Evolutionary conservation across 1,139 yeast genomes (phyloP).

Genomic region (Hansenula sp.): DNA sequence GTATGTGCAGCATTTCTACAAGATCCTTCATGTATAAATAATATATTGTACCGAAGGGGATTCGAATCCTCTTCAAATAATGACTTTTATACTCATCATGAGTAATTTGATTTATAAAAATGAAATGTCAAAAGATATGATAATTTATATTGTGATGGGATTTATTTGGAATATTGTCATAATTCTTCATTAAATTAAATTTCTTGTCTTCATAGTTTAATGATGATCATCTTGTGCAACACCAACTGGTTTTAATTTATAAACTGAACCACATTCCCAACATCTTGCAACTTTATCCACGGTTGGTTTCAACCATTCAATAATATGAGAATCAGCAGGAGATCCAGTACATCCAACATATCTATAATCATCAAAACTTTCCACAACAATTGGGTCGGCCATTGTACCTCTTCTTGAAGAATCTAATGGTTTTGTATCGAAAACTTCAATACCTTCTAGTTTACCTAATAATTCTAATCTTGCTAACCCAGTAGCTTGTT

Average conservation of each 20-base stretch:
- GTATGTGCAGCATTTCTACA: too few relatives aligned
- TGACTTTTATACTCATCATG: too few relatives aligned
- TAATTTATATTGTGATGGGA: too few relatives aligned
- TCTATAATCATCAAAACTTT: conserved; percentile 90
- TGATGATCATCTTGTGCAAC: conserved; percentile 64
- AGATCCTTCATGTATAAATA: too few relatives aligned
- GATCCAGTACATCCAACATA: conserved; percentile 98
- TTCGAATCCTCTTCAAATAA: too few relatives aligned
- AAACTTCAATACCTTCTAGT: conserved; percentile 92
- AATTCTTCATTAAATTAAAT: not conserved
- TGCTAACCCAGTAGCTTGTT: conserved; percentile 98
- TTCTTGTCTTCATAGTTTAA: conserved; percentile 8
- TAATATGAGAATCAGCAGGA: conserved; percentile 87
- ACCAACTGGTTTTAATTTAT: conserved; percentile 86
- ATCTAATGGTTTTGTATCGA: conserved; percentile 87
- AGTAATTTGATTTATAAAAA: too few relatives aligned
- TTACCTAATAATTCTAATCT: conserved; percentile 94
- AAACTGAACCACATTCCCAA: conserved; percentile 98
- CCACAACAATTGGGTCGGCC: conserved; percentile 81
- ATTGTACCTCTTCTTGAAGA: conserved; percentile 87
- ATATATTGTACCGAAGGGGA: too few relatives aligned
- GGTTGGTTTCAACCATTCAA: conserved; percentile 93
- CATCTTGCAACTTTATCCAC: conserved; percentile 86
- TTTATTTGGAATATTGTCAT: too few relatives aligned
- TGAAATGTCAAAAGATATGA: too few relatives aligned